Evolutionary conservation across 768 basidiomycete genomes (phyloP).

Genomic region (Mycena capillaripes): DNA sequence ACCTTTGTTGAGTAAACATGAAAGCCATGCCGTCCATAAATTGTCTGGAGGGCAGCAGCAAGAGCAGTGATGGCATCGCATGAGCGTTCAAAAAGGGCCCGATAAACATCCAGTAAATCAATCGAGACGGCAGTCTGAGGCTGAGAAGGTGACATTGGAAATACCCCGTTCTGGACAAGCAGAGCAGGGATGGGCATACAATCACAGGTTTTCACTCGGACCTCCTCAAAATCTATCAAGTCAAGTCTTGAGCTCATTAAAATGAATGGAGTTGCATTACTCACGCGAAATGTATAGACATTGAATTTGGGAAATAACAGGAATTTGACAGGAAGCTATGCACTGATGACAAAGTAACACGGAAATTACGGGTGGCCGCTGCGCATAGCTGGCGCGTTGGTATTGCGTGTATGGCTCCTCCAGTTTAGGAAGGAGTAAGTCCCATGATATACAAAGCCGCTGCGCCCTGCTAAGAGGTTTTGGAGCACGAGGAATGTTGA

Average conservation of each 20-base stretch:
- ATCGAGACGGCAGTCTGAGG: constrained; percentile 33
- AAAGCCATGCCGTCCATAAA: constrained; percentile 47
- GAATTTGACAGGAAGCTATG: not conserved
- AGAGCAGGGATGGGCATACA: constrained; percentile 16
- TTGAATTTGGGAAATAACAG: not conserved
- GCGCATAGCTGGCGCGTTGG: not conserved
- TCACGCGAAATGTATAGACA: not conserved
- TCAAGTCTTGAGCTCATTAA: not conserved
- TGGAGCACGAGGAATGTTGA: not conserved
- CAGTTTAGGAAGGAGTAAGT: not conserved
- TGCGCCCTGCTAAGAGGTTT: not conserved
- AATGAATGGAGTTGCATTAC: not conserved
- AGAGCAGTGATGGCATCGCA: constrained; percentile 50
- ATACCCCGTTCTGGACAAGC: constrained; percentile 32
- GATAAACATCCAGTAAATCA: constrained; percentile 35
- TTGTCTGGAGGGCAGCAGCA: constrained; percentile 42
- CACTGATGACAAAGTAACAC: not conserved
- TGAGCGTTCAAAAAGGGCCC: constrained; percentile 50
- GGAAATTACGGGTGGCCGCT: not conserved
- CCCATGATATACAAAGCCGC: not conserved
- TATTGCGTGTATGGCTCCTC: not conserved
- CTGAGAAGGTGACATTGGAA: constrained; percentile 35
- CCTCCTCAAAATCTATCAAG: not conserved
- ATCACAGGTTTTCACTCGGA: not conserved
- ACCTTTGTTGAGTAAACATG: constrained; percentile 36